These are phyloP conservation scores for Leccinum variabile DNA, from an alignment of 1,284 basidiomycete species.

Conservation along the genomic window DNA sequence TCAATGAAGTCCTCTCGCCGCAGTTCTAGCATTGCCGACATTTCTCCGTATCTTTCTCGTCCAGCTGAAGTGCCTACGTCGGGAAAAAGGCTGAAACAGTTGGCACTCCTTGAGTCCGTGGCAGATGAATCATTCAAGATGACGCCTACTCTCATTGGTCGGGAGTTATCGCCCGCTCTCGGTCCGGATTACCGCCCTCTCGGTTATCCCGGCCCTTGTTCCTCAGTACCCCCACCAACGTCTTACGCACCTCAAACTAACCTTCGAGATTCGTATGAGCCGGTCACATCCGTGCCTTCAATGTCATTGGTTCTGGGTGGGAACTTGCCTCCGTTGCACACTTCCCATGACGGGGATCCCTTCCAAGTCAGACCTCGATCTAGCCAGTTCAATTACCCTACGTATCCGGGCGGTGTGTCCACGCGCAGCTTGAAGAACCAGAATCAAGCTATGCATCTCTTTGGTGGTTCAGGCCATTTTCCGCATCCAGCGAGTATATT, in stretches of 20 bases:
- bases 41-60: constrained; percentile 62
- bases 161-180: constrained; percentile 27
- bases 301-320: constrained; percentile 14
- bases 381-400: constrained; percentile 48
- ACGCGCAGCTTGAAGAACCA: constrained; percentile 35
- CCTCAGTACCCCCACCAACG: constrained; percentile 24
- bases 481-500: constrained; percentile 9
- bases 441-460: constrained; percentile 47
- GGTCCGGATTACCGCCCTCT: constrained; percentile 4
- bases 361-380: constrained; percentile 61
- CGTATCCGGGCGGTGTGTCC: constrained; percentile 29
- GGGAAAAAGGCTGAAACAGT: constrained; percentile 64
- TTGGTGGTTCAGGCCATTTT: constrained; percentile 23
- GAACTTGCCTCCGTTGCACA: constrained; percentile 12
- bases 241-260: constrained; percentile 10
- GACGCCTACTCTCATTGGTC: constrained; percentile 47
- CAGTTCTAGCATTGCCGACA: constrained; percentile 51
- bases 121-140: constrained; percentile 68
- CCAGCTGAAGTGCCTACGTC: constrained; percentile 50
- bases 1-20: constrained; percentile 32
- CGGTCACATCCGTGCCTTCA: constrained; percentile 5
- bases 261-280: constrained; percentile 14
- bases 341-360: constrained; percentile 36
- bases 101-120: constrained; percentile 72
- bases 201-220: constrained; percentile 16